Conservation (phyloP, 139 green algal genomes). For the Closterium sp. region DNA sequence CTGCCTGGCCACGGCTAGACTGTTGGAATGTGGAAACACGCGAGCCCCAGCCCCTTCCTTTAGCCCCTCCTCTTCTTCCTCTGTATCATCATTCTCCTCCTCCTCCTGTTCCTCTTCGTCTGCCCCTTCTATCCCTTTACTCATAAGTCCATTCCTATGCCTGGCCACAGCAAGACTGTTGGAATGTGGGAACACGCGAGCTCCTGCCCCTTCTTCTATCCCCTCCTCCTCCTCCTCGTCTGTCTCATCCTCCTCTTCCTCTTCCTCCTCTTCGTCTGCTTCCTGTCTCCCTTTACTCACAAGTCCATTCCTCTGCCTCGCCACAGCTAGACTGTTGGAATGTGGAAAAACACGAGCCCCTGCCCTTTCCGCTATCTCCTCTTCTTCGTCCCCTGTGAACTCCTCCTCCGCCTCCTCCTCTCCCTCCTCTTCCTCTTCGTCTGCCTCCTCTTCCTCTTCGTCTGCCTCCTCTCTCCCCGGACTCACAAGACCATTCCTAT, state of each 20-base stretch:
- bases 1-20: slow-evolving; percentile 9
- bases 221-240: neutral
- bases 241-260: neutral
- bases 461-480: too few species aligned
- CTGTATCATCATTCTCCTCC: neutral
- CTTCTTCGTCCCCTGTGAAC: too few species aligned
- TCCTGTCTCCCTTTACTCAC: neutral
- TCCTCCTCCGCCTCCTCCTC: slow-evolving; percentile 8
- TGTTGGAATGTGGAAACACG: neutral
- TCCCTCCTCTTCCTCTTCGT: neutral
- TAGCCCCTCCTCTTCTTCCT: neutral
- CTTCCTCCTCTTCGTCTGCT: neutral
- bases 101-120: neutral
- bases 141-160: too few species aligned
- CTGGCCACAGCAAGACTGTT: neutral
- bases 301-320: neutral
- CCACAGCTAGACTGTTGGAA: neutral
- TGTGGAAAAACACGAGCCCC: neutral
- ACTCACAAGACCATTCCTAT: too few species aligned
- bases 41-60: neutral
- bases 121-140: neutral
- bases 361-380: slow-evolving; percentile 17
- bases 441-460: slow-evolving; percentile 38
- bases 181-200: neutral
- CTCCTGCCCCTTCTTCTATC: neutral